These are phyloP conservation scores for Ambrosia trifida DNA, from an alignment of 129 eudicot species.

Conservation along the genomic window DNA sequence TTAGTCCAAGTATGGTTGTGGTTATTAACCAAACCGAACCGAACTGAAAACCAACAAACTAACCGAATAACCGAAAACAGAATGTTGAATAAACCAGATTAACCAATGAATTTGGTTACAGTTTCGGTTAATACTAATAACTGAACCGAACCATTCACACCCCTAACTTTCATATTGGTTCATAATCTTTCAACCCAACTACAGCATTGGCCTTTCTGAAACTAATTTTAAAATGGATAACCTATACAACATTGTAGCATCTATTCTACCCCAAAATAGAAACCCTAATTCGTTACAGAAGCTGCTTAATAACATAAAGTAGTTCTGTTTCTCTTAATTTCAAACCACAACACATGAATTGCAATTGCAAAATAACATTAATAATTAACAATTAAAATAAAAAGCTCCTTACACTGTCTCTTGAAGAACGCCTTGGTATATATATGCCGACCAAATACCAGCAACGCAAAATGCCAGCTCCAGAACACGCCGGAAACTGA, in stretches of 20 bases:
- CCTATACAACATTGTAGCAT: not conserved
- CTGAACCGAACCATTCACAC: no score
- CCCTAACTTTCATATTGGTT: no score
- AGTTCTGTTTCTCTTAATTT: not conserved
- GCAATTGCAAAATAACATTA: not conserved
- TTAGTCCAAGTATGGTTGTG: no score
- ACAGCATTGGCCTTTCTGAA: slow-evolving; percentile 12
- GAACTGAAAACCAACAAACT: no score
- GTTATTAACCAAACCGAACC: no score
- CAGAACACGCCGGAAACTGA: slow-evolving; percentile 80
- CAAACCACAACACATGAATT: not conserved
- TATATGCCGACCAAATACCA: slow-evolving; percentile 96
- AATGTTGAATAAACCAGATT: no score
- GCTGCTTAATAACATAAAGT: not conserved
- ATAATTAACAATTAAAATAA: no score
- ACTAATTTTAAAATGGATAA: not conserved
- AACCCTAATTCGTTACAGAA: not conserved
- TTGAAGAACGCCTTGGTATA: slow-evolving; percentile 95
- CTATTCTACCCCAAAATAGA: not conserved
- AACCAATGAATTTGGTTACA: no score
- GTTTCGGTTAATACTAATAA: no score
- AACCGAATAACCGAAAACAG: no score
- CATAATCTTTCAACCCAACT: slow-evolving; percentile 5
- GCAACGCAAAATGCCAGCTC: slow-evolving; percentile 78
- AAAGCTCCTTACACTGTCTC: slow-evolving; percentile 65